Evolutionary conservation across 2,329 filamentous ascomycete genomes (phyloP), one percentile per base, ranked within the genome.

Genomic region (Cladosporium cucumerinum): DNA sequence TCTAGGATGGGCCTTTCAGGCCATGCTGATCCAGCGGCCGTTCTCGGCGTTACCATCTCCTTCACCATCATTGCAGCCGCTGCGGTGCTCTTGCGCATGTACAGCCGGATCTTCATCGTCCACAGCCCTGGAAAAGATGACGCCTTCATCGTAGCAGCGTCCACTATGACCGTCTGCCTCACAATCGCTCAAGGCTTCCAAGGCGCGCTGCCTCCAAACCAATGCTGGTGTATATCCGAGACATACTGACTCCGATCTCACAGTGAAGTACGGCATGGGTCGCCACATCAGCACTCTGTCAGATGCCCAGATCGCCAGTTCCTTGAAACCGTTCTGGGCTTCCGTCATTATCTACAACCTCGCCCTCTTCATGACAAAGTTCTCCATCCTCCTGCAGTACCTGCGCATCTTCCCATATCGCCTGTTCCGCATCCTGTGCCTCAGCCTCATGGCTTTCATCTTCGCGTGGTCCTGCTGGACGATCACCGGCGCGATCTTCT

Each of bases 401-500:
- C 64, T 73, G 6, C 73, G 74, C 39, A 72, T 77, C 58, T 77
- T 77, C 49, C 68, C 72, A 5, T 68, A 72, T 4, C 65, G 46
- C 11, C 66, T 64, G 7, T 72, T 73, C 57, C 72, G 73, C 34
- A 64, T 66, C 36, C 67, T 67, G 36, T 73, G 69, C 49, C 73
- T 69, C 23, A 68, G 67, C 14, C 34, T 74, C 5, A 74, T 77
- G 57, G 69, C 62, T 1, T 69, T 77, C 63, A 72, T 77, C n/a
- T 54, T 73, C n/a, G 55, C 67, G 3, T 78, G 76, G 51, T 71
- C 72, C 7, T 59, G 74, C 30, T 74, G 71, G 55, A 69, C 70
- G 36, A 76, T 66, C 64, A 77, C 78, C 54, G 77, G 73, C 30
- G 75, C 74, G 8, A 74, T 77, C 39, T 75, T 82, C 65, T 77